phyloP scores from a whole-genome alignment of 805 yeast genomes.

The Pichia exigua region DNA sequence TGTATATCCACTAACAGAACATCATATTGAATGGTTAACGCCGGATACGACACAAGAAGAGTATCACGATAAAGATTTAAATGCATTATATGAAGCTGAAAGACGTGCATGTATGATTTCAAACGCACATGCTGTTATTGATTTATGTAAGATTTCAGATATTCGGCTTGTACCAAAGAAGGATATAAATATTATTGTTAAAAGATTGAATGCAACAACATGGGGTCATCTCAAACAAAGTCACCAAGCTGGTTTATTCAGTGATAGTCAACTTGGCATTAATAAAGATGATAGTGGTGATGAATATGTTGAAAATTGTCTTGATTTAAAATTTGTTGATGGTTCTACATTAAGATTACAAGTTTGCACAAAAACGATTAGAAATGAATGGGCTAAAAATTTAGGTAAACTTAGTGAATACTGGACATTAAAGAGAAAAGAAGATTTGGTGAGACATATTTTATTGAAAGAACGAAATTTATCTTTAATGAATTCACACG shows the following conservation, averaged over 20 bases:
- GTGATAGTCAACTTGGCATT: no score
- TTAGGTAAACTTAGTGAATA: conserved; percentile 39
- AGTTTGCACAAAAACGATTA: conserved; percentile 40
- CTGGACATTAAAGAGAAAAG: conserved; percentile 47
- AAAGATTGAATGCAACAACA: conserved; percentile 24
- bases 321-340: conserved; percentile 43
- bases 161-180: conserved; percentile 29
- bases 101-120: conserved; percentile 50
- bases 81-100: conserved; percentile 58
- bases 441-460: conserved; percentile 33
- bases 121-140: conserved; percentile 54
- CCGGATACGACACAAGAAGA: conserved; percentile 30
- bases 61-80: conserved; percentile 42
- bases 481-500: conserved; percentile 34
- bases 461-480: conserved; percentile 39
- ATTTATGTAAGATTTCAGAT: conserved; percentile 41
- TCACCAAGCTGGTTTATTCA: background rate
- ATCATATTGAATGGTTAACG: conserved; percentile 58
- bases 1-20: conserved; percentile 46
- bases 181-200: conserved; percentile 21
- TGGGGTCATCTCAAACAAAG: conserved; percentile 22
- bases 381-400: conserved; percentile 63
- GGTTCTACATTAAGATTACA: conserved; percentile 43
- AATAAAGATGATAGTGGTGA: background rate
- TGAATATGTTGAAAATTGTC: conserved; percentile 35